Base-by-base conservation (phyloP, 106 monocot species). In the Platanthera guangdongensis region DNA sequence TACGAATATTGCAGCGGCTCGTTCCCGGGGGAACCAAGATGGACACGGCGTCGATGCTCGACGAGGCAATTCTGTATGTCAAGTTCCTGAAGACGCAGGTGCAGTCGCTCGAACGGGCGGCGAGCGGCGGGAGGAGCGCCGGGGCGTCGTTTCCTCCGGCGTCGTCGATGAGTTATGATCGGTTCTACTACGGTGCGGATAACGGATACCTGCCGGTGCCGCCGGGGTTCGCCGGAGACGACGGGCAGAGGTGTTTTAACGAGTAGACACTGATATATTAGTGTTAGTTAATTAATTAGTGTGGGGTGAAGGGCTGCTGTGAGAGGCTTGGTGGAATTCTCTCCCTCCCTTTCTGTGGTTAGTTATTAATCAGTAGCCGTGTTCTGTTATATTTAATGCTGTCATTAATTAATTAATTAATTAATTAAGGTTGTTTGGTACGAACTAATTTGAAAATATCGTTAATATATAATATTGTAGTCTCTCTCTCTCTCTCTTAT, bases 11-110 rank as follows among this genome's bases (percentile, higher is more conserved):
- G 68, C 95, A 95, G 86, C 49, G 83, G 77, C 87, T 95, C 8
- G 95, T 95, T 10, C 94, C 94, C 12, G 94, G 94, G 0, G 94
- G 94, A 16, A 95, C 91, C 50, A 95, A 92, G 85, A 95, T 95
- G 94, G 94, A 95, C 84, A 95, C 94, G 0, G 94, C 94, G 9
- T 95, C 94, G 9, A 95, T 95, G 94, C 83, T 95, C 15, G 94
- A 95, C 32, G 94, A 95, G 75, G 91, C 94, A 15, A 89, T 95
- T 64, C 83, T 89, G 75, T 95, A 95, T 74, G 87, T 95, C 57
- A 95, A 95, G 89, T 95, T 95, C 76, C 77, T 95, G 68, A 95
- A 92, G 77, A 86, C 70, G 5, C 95, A 95, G 85, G 77, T 92
- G 80, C 95, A 92, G 83, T 84, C 87, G 0, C 85, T 95, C 19